Percentiles rank a stretch among this genome's conserved stretches.
Conservation (phyloP, 1,284 basidiomycete genomes). For the Ustilago loliicola region DNA sequence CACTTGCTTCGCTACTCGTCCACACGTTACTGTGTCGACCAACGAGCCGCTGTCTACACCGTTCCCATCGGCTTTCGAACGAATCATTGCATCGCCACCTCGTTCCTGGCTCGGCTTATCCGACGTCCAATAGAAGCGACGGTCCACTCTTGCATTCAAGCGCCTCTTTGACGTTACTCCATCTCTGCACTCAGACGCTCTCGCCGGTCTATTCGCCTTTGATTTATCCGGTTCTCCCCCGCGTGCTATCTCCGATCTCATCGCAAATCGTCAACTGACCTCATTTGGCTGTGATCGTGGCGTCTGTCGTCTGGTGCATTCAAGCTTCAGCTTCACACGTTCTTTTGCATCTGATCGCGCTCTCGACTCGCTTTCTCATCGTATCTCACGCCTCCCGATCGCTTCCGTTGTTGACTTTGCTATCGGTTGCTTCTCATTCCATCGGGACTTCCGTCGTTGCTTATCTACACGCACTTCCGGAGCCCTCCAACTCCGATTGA, state of each 20-base stretch:
- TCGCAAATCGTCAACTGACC: background rate
- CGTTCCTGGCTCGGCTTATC: no score
- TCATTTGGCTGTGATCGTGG: background rate
- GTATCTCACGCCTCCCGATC: constrained; percentile 3
- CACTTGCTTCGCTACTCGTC: no score
- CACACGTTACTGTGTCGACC: no score
- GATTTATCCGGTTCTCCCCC: background rate
- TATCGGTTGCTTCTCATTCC: background rate
- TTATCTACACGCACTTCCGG: background rate
- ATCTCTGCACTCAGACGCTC: no score
- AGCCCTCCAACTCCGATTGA: background rate
- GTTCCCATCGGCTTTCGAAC: no score
- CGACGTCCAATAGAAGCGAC: no score
- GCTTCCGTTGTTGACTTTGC: background rate
- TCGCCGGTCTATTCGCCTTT: background rate
- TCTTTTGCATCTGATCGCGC: background rate
- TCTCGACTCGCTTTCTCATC: background rate
- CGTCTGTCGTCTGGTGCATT: background rate
- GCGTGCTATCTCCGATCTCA: background rate
- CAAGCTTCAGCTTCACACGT: background rate
- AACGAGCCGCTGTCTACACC: no score
- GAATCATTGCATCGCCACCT: no score
- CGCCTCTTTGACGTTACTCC: background rate
- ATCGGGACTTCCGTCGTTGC: constrained; percentile 1
- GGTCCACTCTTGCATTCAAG: background rate